Evolutionary conservation across 768 basidiomycete species (phyloP).

Genomic region (Phlebiopsis gigantea): DNA sequence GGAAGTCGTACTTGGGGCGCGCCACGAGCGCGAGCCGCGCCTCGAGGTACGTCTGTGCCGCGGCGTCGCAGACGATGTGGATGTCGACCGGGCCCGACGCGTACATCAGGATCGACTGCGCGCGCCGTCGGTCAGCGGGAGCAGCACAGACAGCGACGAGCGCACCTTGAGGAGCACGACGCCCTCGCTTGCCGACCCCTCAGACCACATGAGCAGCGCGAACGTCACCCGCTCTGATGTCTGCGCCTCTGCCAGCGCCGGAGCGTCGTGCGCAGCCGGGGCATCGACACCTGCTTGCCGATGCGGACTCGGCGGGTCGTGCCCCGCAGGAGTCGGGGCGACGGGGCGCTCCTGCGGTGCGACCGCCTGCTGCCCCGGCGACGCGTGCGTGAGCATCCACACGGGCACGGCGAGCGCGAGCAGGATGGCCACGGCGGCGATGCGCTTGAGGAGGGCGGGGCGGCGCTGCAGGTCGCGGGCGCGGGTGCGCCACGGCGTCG

Average conservation of each 20-base stretch:
- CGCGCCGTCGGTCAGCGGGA: neutral
- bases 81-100: conserved; percentile 16
- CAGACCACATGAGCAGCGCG: conserved; percentile 39
- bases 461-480: neutral
- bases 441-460: neutral
- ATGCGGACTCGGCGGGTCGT: neutral
- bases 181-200: conserved; percentile 37
- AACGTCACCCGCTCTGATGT: conserved; percentile 22
- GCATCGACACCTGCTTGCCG: neutral
- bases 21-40: conserved; percentile 33
- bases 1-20: conserved; percentile 31
- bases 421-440: neutral
- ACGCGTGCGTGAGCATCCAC: neutral
- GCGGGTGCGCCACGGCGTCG: neutral
- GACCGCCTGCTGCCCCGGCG: neutral
- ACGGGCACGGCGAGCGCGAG: neutral
- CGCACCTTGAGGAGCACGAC: conserved; percentile 39
- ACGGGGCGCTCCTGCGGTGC: neutral
- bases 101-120: conserved; percentile 22
- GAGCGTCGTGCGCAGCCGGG: neutral
- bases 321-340: neutral
- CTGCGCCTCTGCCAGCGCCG: neutral
- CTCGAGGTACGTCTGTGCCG: conserved; percentile 35
- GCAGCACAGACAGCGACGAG: neutral
- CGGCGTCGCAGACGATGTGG: conserved; percentile 36